Percentiles rank a stretch among this genome's conserved stretches.
These are phyloP conservation scores for Cutaneotrichosporon spelunceum DNA, from an alignment of 1,284 basidiomycete genomes.

Conservation along the genomic window DNA sequence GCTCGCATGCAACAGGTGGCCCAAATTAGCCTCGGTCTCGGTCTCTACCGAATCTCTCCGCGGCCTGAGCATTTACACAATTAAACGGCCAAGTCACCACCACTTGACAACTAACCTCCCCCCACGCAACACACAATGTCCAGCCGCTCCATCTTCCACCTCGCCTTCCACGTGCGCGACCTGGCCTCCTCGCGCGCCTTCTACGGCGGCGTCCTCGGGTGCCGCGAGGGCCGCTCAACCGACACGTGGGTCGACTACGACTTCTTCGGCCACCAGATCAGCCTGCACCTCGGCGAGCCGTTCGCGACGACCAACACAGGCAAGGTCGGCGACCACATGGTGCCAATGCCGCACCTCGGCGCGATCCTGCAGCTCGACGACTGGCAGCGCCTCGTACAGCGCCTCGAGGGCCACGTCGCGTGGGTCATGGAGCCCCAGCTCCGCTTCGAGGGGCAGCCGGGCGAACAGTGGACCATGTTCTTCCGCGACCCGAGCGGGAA, in stretches of 20 bases:
- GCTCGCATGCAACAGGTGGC: not conserved
- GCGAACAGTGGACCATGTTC: slow-evolving; percentile 29
- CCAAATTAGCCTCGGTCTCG: not conserved
- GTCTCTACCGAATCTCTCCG: not conserved
- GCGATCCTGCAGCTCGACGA: slow-evolving; percentile 22
- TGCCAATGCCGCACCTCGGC: slow-evolving; percentile 26
- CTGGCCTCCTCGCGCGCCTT: slow-evolving; percentile 18
- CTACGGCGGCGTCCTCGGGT: slow-evolving; percentile 21
- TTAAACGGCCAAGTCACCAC: too few species aligned
- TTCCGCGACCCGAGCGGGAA: slow-evolving; percentile 25
- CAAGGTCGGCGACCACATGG: slow-evolving; percentile 27
- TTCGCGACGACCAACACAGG: slow-evolving; percentile 24
- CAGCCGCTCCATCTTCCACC: slow-evolving; percentile 22
- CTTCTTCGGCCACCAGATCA: slow-evolving; percentile 28
- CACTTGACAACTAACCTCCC: not conserved
- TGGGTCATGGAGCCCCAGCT: slow-evolving; percentile 26
- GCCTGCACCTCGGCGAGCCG: slow-evolving; percentile 25
- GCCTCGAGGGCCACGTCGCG: slow-evolving; percentile 19
- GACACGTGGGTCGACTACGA: slow-evolving; percentile 26
- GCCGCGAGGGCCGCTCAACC: slow-evolving; percentile 23
- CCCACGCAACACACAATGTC: not conserved
- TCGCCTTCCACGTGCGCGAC: slow-evolving; percentile 25
- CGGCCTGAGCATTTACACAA: too few species aligned
- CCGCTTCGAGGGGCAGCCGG: slow-evolving; percentile 24
- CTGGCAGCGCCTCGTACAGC: slow-evolving; percentile 19